Conservation (phyloP, 148 eudicot species). For the Amaranthus cruentus region DNA sequence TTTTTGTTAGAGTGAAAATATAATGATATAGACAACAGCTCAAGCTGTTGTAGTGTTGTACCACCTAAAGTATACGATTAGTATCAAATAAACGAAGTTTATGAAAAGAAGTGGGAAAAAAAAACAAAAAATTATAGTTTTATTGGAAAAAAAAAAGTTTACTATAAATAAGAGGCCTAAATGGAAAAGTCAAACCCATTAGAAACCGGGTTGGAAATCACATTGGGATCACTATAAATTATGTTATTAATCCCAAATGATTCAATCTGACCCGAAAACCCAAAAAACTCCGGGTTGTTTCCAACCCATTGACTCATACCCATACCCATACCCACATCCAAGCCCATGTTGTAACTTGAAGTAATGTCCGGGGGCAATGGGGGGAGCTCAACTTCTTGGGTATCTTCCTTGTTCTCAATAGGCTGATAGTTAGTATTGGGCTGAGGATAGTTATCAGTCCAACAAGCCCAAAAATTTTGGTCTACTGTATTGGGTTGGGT, state of each 20-base stretch:
- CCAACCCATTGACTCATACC: conserved; percentile 27
- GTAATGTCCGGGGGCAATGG: conserved; percentile 35
- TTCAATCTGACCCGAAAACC: conserved; percentile 20
- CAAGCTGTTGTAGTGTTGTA: too few species aligned
- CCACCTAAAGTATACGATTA: too few species aligned
- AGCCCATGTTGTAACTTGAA: conserved; percentile 19
- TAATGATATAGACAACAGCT: too few species aligned
- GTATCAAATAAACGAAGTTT: too few species aligned
- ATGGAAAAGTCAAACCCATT: conserved; percentile 30
- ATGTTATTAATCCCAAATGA: conserved; percentile 21
- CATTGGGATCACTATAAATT: conserved; percentile 9
- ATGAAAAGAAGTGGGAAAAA: not conserved
- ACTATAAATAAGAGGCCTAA: conserved; percentile 22
- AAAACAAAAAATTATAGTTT: too few species aligned
- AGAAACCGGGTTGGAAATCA: conserved; percentile 20
- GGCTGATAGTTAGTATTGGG: not conserved
- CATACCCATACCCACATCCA: conserved; percentile 17
- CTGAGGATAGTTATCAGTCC: conserved; percentile 7
- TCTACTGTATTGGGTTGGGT: not conserved
- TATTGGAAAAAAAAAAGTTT: not conserved
- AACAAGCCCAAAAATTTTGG: conserved; percentile 18
- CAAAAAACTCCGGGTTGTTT: conserved; percentile 8
- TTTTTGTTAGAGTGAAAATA: too few species aligned
- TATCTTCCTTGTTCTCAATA: not conserved
- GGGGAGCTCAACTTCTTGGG: conserved; percentile 28